phyloP scores from a whole-genome alignment of 106 monocot species.

The Acanthochlamys bracteata region DNA sequence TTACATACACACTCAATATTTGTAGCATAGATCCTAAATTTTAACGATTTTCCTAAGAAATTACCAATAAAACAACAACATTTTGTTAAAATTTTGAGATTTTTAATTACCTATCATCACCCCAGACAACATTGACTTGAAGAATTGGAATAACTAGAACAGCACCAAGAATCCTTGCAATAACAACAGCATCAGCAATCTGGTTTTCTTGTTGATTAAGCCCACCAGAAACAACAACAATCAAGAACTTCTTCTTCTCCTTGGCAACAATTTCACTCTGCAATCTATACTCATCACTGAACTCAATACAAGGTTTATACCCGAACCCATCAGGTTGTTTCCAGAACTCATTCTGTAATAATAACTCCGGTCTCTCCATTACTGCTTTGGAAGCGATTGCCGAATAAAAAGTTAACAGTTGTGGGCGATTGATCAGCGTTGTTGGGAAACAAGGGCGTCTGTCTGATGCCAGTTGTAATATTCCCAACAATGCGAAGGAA shows the following conservation, averaged over 20 bases:
- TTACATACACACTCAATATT: too few species aligned
- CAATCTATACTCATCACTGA: slow-evolving; percentile 37
- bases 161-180: slow-evolving; percentile 81
- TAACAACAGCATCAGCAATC: slow-evolving; percentile 91
- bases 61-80: too few species aligned
- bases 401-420: background rate
- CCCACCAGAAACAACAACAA: slow-evolving; percentile 84
- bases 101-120: slow-evolving; percentile 61
- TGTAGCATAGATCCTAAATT: too few species aligned
- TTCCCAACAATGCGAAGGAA: slow-evolving; percentile 27
- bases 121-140: slow-evolving; percentile 90
- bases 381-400: background rate
- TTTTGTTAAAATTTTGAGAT: background rate
- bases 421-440: background rate
- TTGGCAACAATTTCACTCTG: slow-evolving; percentile 14
- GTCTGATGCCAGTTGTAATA: slow-evolving; percentile 22
- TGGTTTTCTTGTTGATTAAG: slow-evolving; percentile 91
- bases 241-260: slow-evolving; percentile 53
- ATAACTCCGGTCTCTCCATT: background rate
- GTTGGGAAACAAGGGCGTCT: too few species aligned
- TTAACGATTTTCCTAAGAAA: too few species aligned
- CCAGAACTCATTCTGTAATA: slow-evolving; percentile 49
- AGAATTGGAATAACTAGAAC: slow-evolving; percentile 78
- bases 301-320: slow-evolving; percentile 53
- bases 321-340: slow-evolving; percentile 75